These are phyloP conservation scores for Carex cristatella DNA, from an alignment of 176 grass and related monocot genomes.

Conservation along the genomic window DNA sequence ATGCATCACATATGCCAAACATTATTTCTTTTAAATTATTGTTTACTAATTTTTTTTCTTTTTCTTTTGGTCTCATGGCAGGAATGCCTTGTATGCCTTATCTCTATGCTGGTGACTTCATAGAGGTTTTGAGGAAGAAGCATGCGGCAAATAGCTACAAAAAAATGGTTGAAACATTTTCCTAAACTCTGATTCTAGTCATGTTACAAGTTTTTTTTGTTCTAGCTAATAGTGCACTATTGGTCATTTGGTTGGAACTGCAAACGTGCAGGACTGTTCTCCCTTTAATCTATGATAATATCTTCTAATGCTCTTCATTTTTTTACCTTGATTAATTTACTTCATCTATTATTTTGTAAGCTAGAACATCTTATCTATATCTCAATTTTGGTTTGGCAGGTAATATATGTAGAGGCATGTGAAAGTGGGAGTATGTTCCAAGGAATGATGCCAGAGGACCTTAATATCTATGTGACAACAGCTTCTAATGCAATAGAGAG, in stretches of 20 bases:
- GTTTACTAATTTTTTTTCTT: background rate
- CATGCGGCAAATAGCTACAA: conserved; percentile 72
- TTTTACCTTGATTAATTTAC: background rate
- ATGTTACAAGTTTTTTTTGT: background rate
- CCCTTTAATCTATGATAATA: background rate
- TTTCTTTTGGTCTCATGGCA: conserved; percentile 12
- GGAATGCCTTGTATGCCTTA: conserved; percentile 82
- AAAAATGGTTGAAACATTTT: conserved; percentile 58
- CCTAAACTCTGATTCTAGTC: background rate
- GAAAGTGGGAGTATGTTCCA: conserved; percentile 98
- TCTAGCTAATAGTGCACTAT: background rate
- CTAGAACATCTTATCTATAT: background rate
- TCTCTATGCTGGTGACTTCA: conserved; percentile 76
- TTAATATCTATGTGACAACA: conserved; percentile 83
- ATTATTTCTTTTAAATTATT: conserved; percentile 3
- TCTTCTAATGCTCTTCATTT: background rate
- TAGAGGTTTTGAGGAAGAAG: conserved; percentile 64
- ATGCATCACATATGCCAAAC: background rate
- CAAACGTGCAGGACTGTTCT: background rate
- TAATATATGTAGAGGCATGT: conserved; percentile 92
- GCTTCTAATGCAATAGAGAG: conserved; percentile 67
- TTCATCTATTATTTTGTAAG: background rate
- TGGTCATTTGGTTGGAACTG: background rate
- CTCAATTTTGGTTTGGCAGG: conserved; percentile 27
- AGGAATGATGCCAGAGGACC: conserved; percentile 66